A percentile compares a stretch with the other conserved stretches of the same genome.
Conservation (phyloP, 768 basidiomycete species). For the Pholiota conissans region DNA sequence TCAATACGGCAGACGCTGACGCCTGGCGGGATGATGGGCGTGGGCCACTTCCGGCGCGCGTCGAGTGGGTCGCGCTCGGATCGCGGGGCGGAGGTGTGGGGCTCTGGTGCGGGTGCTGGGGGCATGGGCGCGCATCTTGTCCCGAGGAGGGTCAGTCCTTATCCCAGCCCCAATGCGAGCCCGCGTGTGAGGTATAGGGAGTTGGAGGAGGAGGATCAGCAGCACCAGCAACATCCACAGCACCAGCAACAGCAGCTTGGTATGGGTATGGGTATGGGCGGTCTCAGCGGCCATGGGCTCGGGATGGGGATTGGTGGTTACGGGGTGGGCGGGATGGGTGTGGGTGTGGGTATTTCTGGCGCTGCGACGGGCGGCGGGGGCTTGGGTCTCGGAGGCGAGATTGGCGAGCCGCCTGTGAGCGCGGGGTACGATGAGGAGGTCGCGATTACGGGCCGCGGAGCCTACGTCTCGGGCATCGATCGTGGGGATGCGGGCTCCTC, state of each 20-base stretch:
- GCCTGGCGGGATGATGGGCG: conserved; percentile 3
- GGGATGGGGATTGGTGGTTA: conserved; percentile 2
- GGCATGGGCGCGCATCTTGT: conserved; percentile 19
- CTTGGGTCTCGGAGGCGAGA: conserved; percentile 15
- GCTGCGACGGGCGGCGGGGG: conserved; percentile 6
- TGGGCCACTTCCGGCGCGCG: conserved; percentile 39
- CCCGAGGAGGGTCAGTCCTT: conserved; percentile 50
- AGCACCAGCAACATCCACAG: background rate
- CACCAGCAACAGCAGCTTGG: too few species aligned
- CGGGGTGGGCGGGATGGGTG: conserved; percentile 3
- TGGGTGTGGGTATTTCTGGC: conserved; percentile 14
- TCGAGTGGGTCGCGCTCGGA: conserved; percentile 42
- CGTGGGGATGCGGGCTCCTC: conserved; percentile 15
- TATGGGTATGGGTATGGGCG: too few species aligned
- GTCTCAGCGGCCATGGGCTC: conserved; percentile 1
- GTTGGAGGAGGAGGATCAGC: conserved; percentile 33
- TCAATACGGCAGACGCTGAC: conserved; percentile 23
- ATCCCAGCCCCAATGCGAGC: conserved; percentile 67
- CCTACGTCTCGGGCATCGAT: conserved; percentile 11
- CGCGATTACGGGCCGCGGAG: conserved; percentile 23
- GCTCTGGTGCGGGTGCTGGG: conserved; percentile 26
- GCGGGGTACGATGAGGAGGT: conserved; percentile 31
- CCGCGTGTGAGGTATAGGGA: conserved; percentile 55
- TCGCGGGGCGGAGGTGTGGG: conserved; percentile 37
- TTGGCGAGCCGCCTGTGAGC: conserved; percentile 25